Percentiles rank a stretch among this genome's conserved stretches.
Evolutionary conservation across 441 rosid genomes (phyloP).

Genomic region (Gossypium trilobum): DNA sequence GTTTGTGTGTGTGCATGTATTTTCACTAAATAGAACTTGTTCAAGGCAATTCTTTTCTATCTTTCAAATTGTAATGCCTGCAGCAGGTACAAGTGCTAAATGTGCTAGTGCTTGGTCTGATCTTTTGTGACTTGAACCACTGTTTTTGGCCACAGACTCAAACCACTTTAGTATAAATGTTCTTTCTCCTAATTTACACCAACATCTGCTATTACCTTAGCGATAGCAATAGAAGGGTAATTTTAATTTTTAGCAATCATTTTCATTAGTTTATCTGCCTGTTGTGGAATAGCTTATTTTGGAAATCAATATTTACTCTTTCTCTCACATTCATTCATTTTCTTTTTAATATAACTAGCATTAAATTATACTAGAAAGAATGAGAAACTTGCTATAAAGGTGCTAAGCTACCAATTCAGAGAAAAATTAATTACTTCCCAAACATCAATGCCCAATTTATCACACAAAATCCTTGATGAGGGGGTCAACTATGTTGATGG

Average conservation of each 20-base stretch:
- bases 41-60: background rate
- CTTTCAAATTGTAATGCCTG: background rate
- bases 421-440: background rate
- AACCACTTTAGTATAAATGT: background rate
- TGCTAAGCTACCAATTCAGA: background rate
- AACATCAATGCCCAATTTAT: background rate
- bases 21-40: background rate
- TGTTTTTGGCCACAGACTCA: background rate
- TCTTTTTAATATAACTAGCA: background rate
- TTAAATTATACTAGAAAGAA: background rate
- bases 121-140: background rate
- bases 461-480: background rate
- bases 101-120: background rate
- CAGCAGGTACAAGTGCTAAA: background rate
- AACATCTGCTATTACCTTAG: background rate
- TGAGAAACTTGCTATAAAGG: background rate
- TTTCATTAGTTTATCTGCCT: background rate
- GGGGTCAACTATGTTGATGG: background rate
- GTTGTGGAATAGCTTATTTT: too few species aligned
- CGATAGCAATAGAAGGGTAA: background rate
- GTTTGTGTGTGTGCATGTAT: background rate
- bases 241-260: background rate
- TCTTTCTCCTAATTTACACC: background rate
- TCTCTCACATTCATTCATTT: background rate
- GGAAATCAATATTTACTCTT: background rate